Evolutionary conservation across 2,329 filamentous ascomycete species (phyloP).

Genomic region (Sporothrix globosa): DNA sequence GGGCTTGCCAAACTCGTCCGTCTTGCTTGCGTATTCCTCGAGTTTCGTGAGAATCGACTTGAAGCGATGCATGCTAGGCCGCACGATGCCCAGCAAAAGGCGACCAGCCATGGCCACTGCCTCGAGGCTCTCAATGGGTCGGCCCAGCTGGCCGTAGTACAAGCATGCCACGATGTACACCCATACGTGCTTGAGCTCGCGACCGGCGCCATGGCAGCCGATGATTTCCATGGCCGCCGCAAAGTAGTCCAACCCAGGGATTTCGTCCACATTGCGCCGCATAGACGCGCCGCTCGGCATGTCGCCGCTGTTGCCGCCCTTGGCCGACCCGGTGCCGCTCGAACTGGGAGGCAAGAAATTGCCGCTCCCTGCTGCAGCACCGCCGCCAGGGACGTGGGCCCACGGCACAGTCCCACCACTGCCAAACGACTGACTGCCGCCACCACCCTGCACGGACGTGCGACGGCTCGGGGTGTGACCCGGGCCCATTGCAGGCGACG

Average conservation of each 20-base stretch:
- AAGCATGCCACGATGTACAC: constrained; percentile 81
- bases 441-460: constrained; percentile 54
- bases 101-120: constrained; percentile 62
- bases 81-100: constrained; percentile 71
- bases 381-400: background rate
- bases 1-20: background rate
- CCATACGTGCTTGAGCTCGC: constrained; percentile 81
- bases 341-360: constrained; percentile 3
- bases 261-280: constrained; percentile 72
- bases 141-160: constrained; percentile 84
- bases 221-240: constrained; percentile 84
- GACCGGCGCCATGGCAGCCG: constrained; percentile 76
- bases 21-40: constrained; percentile 44
- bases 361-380: too few species aligned
- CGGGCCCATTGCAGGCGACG: constrained; percentile 48
- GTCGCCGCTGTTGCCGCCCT: background rate
- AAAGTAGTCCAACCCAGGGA: constrained; percentile 90
- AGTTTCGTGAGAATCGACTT: constrained; percentile 46
- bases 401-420: background rate
- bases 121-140: constrained; percentile 80
- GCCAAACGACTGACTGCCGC: background rate
- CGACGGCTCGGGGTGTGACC: constrained; percentile 53
- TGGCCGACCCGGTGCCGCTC: constrained; percentile 10
- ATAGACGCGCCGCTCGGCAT: background rate
- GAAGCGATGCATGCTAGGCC: constrained; percentile 60